Base-by-base conservation (phyloP, 805 yeast genomes). In the Sugiyamaella chiloensis region DNA sequence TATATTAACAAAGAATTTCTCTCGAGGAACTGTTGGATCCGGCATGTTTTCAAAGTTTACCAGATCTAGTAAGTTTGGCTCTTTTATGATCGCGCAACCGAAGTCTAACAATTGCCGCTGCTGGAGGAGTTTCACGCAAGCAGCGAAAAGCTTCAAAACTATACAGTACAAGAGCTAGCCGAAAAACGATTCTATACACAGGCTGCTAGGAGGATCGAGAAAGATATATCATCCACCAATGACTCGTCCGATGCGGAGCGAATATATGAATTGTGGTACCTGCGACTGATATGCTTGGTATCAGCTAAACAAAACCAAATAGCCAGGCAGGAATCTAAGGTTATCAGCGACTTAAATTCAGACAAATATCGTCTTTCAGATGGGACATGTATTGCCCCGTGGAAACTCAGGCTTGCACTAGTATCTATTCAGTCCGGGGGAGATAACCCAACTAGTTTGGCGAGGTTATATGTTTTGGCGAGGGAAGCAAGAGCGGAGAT, bases 361-460 rank as follows among this genome's bases (percentile, higher is more conserved):
- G 61, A 60, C 4, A 44, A 48, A 29, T 54, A 57, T 42, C 46
- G 59, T 1, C 24, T 47, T n/a, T 50, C 44, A 6, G 52, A 46
- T 31, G 60, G 61, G 5, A 50, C 48, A 1, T 54, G 57, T 17
- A 47, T 57, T 2, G 53, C 52, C 1, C 64, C 67, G 5, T 68
- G 71, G 71, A 55, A 59, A 2, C 50, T 68, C 21, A 45, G 70
- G 26, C 53, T 67, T 7, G 46, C 65, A 24, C 46, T 62, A 4
- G 59, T 62, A 17, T 60, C 64, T 21, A 54, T 66, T 14, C 62
- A 58, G 40, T 54, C 66, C 3, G 57, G 58, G 17, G 68, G 69
- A 2, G 65, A 68, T 42, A 60, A 60, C 43, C 68, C 62, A 35
- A 46, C 58, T 5, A 63, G 68, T 1, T 48, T 68, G 5, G 58